phyloP scores from a whole-genome alignment of 768 basidiomycete genomes.

The Crucibulum laeve region DNA sequence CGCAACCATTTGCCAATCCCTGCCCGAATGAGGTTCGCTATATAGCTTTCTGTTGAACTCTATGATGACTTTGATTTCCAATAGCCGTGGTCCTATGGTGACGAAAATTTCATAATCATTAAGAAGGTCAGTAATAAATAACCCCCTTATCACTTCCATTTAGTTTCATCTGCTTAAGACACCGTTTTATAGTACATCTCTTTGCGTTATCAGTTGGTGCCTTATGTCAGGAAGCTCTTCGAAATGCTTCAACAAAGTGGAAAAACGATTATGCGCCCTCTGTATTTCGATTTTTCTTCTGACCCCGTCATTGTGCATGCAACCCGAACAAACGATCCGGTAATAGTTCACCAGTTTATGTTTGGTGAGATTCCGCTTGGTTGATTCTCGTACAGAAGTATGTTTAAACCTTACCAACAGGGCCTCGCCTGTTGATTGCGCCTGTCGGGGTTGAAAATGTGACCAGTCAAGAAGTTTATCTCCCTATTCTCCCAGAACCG shows the following conservation, averaged over 20 bases:
- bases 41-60: background rate
- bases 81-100: constrained; percentile 33
- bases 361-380: constrained; percentile 17
- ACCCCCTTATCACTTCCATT: no score
- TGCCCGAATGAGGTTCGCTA: constrained; percentile 27
- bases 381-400: background rate
- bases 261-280: constrained; percentile 24
- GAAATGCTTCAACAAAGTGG: constrained; percentile 24
- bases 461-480: constrained; percentile 22
- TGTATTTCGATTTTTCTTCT: constrained; percentile 28
- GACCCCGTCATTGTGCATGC: constrained; percentile 20
- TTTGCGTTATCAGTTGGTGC: constrained; percentile 29
- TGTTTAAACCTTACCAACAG: constrained; percentile 9
- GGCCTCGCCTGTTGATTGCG: constrained; percentile 23
- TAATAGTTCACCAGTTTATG: constrained; percentile 28
- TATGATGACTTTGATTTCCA: background rate
- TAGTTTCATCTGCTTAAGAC: background rate
- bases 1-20: constrained; percentile 22
- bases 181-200: constrained; percentile 23
- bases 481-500: constrained; percentile 16
- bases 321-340: constrained; percentile 21
- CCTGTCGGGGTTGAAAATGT: constrained; percentile 25
- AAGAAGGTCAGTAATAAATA: constrained; percentile 18
- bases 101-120: constrained; percentile 27
- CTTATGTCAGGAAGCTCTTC: constrained; percentile 26